A percentile compares a stretch with the other conserved stretches of the same genome.
These are phyloP conservation scores for Ophioceras dolichostomum DNA, from an alignment of 2,329 filamentous ascomycete species.

Conservation along the genomic window DNA sequence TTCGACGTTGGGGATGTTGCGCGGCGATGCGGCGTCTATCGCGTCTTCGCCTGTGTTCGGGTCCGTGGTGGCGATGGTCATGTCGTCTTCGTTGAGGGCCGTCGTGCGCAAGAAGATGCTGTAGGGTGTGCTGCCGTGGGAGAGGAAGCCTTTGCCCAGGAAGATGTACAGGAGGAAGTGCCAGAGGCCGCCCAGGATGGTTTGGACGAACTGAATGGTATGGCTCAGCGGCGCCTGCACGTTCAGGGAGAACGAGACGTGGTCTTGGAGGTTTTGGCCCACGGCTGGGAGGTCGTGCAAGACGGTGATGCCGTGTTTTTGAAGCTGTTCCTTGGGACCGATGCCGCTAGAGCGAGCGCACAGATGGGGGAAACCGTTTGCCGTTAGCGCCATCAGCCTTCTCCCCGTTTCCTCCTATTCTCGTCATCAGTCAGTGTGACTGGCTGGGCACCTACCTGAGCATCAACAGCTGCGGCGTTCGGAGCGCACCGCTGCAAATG, in stretches of 20 bases:
- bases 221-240: constrained; percentile 13
- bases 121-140: constrained; percentile 7
- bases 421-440: neutral
- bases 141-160: constrained; percentile 14
- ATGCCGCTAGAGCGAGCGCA: constrained; percentile 16
- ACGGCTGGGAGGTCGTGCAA: constrained; percentile 14
- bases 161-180: constrained; percentile 16
- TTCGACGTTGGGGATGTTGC: constrained; percentile 18
- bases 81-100: constrained; percentile 15
- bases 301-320: constrained; percentile 10
- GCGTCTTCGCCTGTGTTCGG: too few relatives aligned
- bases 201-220: constrained; percentile 11
- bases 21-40: constrained; percentile 8
- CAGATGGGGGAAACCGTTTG: too few relatives aligned
- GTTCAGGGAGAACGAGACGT: constrained; percentile 14
- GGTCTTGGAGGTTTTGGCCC: constrained; percentile 15
- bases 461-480: constrained; percentile 18
- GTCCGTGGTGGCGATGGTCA: constrained; percentile 8
- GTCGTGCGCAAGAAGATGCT: constrained; percentile 14
- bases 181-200: constrained; percentile 13
- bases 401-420: neutral
- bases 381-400: neutral
- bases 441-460: too few relatives aligned
- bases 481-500: constrained; percentile 15
- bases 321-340: constrained; percentile 11